Conservation (phyloP, 345 rosid species). For the Salix caprea region DNA sequence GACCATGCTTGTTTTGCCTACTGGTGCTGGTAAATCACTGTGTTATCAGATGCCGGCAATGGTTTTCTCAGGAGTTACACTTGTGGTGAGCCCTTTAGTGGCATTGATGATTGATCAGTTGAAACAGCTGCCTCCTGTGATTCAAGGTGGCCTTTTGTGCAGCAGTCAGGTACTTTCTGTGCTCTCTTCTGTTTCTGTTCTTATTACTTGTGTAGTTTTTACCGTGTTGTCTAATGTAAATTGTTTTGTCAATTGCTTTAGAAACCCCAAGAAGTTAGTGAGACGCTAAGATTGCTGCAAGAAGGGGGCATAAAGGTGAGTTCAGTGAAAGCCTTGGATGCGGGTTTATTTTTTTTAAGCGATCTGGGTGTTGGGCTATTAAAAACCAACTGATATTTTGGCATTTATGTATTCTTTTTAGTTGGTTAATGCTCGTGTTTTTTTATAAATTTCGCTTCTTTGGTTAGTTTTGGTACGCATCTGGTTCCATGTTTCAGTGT, state of each 20-base stretch:
- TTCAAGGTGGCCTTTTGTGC: constrained; percentile 69
- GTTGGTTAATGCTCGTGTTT: no score
- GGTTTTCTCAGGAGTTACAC: constrained; percentile 68
- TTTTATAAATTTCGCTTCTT: neutral
- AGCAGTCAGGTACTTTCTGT: constrained; percentile 61
- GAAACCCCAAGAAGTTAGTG: constrained; percentile 73
- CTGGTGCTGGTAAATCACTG: constrained; percentile 88
- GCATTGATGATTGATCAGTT: constrained; percentile 96
- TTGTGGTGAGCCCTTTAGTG: constrained; percentile 71
- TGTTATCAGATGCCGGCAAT: constrained; percentile 93
- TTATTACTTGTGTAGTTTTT: neutral
- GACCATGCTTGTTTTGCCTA: constrained; percentile 80
- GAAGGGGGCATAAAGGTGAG: constrained; percentile 72
- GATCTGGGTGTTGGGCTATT: no score
- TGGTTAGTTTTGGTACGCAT: neutral
- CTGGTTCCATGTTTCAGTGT: neutral
- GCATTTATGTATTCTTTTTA: neutral
- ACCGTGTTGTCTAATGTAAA: constrained; percentile 4
- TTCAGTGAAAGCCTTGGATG: neutral
- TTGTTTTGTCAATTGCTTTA: constrained; percentile 17
- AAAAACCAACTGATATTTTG: neutral
- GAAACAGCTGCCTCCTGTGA: constrained; percentile 66
- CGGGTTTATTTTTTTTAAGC: neutral
- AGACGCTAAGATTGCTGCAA: constrained; percentile 58
- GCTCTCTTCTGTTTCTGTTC: neutral